Base-by-base conservation (phyloP, 2,329 filamentous ascomycete species). In the Sclerotinia subarctica region DNA sequence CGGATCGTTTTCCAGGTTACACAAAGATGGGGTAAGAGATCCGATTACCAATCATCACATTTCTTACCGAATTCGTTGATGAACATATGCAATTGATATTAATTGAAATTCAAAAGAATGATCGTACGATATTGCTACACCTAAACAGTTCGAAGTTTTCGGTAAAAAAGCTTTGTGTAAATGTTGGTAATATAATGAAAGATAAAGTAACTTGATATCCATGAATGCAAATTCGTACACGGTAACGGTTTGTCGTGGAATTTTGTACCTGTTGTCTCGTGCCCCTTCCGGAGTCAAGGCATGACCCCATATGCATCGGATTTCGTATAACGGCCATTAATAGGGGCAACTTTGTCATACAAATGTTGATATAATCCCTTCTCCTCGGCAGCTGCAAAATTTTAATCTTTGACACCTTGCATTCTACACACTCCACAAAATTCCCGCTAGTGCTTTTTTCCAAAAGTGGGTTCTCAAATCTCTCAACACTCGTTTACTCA, bases 291-390 rank as follows among this genome's bases (percentile, higher is more conserved):
- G 54, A 58, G 54, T 58, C 54, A 58, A 26, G 35, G 35, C 35
- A 58, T 58, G 35, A 24, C 49, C 58, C 11, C 29, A 38, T 35
- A 19, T 49, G 13, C 29, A 62, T 35, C 44, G 21, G 21, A 32
- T 35, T 62, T 49, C 13, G 44, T 35, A 62, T 35, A 47, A 38
- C 29, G 7, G 58, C 47, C 19, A 49, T 62, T 32, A 1, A 49
- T 49, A 35, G 58, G 44, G 44, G 46, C 58, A 62, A 47, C 44
- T 62, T 49, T 47, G 44, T 62, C 13, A 35, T 62, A 49, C 58
- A 62, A 49, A 49, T 35, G 58, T 35, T 49, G 58, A 62, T 62
- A 49, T 49, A 60, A n/a, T 5, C 44, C 11, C 58, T 35, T 19
- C 58, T 60, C 44, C 58, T 35, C 44, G 44, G 21, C 44, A 60